Evolutionary conservation across 768 basidiomycete species (phyloP), one percentile per base, ranked within the genome.

Genomic region (Myochromella boudieri): DNA sequence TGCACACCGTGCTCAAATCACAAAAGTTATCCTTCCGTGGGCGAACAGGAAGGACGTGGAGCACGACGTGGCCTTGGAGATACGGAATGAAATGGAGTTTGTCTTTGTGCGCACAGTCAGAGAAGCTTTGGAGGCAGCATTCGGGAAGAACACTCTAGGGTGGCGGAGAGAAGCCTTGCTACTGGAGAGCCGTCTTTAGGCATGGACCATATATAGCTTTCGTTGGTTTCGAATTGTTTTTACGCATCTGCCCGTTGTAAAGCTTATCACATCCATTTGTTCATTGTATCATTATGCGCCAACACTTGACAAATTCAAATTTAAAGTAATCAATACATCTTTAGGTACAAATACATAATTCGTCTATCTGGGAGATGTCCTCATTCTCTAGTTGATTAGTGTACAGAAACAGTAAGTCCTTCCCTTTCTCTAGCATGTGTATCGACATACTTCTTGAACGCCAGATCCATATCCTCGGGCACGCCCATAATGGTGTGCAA

Each of bases 21-120:
- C 75, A 38, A 93, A 85, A 60, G 80, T 95, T 27, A 85, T 97
- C 44, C 71, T 97, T 5, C 93, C 94, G 0, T 83, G 77, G 70
- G 81, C 83, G 22, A 97, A 95, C 59, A 74, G 82, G 44, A 91
- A 91, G 57, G 91, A 97, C 48, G 90, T 95, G 14, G 84, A 89
- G 56, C 84, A 87, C 55, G 94, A 95, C 51, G 81, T 91, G 0
- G 84, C 90, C 5, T 67, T 73, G 7, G 87, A 88, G 54, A 77
- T 94, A 18, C 72, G 80, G 31, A 74, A 76, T 24, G 81, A 85
- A 57, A 87, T 93, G 75, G 78, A 87, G 56, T 89, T 95, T 53
- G 82, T 82, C 24, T 95, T 88, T 59, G 92, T 91, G 25, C 72
- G 80, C 44, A 88, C 82, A 7, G 77, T 95, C 31, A 73, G 81